Percentiles rank a stretch among this genome's conserved stretches.
Evolutionary conservation across 208 protist genomes (phyloP).

Genomic region (Trypanosoma grayi): DNA sequence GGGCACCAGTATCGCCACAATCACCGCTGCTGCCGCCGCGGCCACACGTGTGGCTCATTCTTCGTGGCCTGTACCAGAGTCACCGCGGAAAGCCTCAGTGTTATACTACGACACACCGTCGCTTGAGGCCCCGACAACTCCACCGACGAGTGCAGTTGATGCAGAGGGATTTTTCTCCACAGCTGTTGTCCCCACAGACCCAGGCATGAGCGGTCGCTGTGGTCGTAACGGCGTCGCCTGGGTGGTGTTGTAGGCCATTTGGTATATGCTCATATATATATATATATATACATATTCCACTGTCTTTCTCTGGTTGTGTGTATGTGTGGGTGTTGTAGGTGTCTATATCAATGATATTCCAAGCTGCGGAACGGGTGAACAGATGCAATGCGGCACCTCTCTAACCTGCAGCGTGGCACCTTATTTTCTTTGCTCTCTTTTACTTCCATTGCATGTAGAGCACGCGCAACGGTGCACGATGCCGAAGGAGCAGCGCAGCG

Average conservation of each 20-base stretch:
- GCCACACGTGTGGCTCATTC: not conserved
- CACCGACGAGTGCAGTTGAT: not conserved
- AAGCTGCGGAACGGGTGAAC: no score
- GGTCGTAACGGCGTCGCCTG: constrained; percentile 44
- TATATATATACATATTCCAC: not conserved
- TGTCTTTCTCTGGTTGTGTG: no score
- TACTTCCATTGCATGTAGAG: not conserved
- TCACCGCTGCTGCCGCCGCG: not conserved
- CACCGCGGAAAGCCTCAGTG: not conserved
- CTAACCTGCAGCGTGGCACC: no score
- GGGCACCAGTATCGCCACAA: not conserved
- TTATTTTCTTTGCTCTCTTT: not conserved
- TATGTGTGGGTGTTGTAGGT: no score
- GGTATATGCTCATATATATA: constrained; percentile 8
- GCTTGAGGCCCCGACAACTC: not conserved
- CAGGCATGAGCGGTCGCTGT: constrained; percentile 18
- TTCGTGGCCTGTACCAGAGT: no score
- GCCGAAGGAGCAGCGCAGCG: constrained; percentile 66
- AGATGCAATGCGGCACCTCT: no score
- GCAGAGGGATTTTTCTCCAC: constrained; percentile 12
- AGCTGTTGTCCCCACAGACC: constrained; percentile 33
- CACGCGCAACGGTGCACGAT: constrained; percentile 26
- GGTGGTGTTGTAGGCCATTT: constrained; percentile 36
- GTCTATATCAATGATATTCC: no score
- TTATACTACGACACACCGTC: constrained; percentile 4